Evolutionary conservation across 2,329 filamentous ascomycete genomes (phyloP).

Genomic region (Diaporthe amygdali): DNA sequence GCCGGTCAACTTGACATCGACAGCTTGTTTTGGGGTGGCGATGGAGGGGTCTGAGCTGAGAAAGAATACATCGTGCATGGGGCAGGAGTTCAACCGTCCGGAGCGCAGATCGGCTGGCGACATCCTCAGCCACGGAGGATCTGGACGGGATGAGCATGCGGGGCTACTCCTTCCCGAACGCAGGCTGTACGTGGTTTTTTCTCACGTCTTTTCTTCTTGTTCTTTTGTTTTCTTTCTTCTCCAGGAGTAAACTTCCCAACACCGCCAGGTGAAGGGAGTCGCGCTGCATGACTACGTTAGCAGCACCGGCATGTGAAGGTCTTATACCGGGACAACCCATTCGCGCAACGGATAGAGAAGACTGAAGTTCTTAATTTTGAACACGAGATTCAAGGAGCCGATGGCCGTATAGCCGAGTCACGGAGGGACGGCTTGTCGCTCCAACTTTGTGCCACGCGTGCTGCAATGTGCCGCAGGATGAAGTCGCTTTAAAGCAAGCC

Average conservation of each 20-base stretch:
- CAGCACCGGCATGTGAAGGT: too few species aligned
- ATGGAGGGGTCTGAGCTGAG: conserved; percentile 12
- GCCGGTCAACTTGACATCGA: neutral
- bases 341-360: neutral
- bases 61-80: neutral
- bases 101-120: neutral
- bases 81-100: neutral
- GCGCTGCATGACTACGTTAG: too few species aligned
- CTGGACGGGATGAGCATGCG: neutral
- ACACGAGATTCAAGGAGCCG: neutral
- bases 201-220: too few species aligned
- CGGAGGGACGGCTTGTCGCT: neutral
- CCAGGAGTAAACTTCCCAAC: neutral
- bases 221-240: too few species aligned
- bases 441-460: neutral
- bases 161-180: neutral
- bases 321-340: neutral
- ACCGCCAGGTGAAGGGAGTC: too few species aligned
- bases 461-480: neutral
- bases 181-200: neutral
- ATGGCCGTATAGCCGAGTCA: neutral
- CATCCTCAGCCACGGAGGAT: conserved; percentile 5
- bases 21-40: neutral
- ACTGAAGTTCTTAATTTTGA: neutral
- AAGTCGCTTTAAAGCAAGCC: neutral